A percentile compares a stretch with the other conserved stretches of the same genome.
Evolutionary conservation across 345 rosid species (phyloP).

Genomic region (Populus ilicifolia): DNA sequence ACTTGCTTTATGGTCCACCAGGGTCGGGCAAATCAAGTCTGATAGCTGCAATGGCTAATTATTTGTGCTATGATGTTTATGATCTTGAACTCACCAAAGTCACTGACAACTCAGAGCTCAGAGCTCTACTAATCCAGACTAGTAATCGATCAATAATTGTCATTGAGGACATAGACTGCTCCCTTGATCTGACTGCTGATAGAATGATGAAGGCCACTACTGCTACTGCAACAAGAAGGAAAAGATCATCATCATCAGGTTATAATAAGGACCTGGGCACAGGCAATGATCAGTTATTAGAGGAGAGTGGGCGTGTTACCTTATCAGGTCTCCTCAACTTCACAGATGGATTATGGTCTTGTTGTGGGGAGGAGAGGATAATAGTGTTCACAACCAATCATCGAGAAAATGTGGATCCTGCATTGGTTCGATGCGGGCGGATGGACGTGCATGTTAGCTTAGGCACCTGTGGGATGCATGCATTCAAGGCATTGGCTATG

Average conservation of each 20-base stretch:
- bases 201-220: conserved; percentile 22
- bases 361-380: conserved; percentile 44
- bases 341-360: conserved; percentile 47
- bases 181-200: conserved; percentile 31
- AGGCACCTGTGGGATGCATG: conserved; percentile 39
- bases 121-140: conserved; percentile 16
- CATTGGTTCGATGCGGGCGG: conserved; percentile 43
- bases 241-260: conserved; percentile 7
- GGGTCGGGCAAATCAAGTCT: conserved; percentile 20
- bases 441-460: conserved; percentile 48
- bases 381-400: conserved; percentile 47
- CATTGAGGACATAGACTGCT: conserved; percentile 24
- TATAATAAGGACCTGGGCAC: neutral
- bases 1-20: conserved; percentile 22
- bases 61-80: conserved; percentile 24
- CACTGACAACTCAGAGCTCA: conserved; percentile 13
- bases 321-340: conserved; percentile 44
- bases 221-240: neutral
- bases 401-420: conserved; percentile 42
- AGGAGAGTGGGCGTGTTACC: conserved; percentile 35
- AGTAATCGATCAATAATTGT: conserved; percentile 15
- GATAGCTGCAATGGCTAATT: conserved; percentile 25
- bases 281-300: conserved; percentile 4
- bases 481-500: conserved; percentile 35
- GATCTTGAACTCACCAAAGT: conserved; percentile 22